phyloP scores from a whole-genome alignment of 192 early-diverging fungal species.

The Cladochytrium replicatum region DNA sequence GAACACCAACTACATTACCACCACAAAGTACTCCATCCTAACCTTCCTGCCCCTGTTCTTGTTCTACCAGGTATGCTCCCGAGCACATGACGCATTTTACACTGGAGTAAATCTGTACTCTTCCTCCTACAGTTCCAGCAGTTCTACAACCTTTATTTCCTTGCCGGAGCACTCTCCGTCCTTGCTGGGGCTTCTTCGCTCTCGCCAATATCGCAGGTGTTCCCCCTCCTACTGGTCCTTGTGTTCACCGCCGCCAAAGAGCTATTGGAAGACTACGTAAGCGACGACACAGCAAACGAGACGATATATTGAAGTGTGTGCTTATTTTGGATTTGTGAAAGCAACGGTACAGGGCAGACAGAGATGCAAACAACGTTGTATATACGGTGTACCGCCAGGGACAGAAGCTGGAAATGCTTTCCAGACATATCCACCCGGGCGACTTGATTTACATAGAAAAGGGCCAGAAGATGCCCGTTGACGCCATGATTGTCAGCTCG shows the following conservation, averaged over 20 bases:
- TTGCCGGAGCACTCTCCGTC: conserved; percentile 38
- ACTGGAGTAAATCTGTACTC: conserved; percentile 6
- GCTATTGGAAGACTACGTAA: conserved; percentile 44
- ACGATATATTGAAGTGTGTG: neutral
- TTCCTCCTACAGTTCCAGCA: conserved; percentile 39
- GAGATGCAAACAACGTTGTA: conserved; percentile 22
- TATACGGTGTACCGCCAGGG: conserved; percentile 23
- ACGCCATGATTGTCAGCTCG: conserved; percentile 34
- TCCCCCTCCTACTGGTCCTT: conserved; percentile 39
- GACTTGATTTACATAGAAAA: conserved; percentile 41
- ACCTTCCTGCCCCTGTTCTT: conserved; percentile 89
- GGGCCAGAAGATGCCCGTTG: conserved; percentile 40
- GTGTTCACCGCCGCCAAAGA: conserved; percentile 40
- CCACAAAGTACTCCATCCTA: conserved; percentile 86
- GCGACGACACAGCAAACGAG: neutral
- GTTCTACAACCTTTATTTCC: conserved; percentile 56
- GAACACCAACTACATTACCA: conserved; percentile 67
- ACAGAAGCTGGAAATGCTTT: conserved; percentile 9
- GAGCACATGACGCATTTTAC: conserved; percentile 7
- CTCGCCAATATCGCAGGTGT: conserved; percentile 28
- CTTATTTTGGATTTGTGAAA: neutral
- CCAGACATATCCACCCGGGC: conserved; percentile 28
- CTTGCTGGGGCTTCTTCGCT: conserved; percentile 22
- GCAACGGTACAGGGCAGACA: conserved; percentile 26
- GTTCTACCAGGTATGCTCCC: conserved; percentile 79